Percentiles rank a stretch among this genome's conserved stretches.
Evolutionary conservation across 306 rosid species (phyloP).

Genomic region (Quercus mongolica): DNA sequence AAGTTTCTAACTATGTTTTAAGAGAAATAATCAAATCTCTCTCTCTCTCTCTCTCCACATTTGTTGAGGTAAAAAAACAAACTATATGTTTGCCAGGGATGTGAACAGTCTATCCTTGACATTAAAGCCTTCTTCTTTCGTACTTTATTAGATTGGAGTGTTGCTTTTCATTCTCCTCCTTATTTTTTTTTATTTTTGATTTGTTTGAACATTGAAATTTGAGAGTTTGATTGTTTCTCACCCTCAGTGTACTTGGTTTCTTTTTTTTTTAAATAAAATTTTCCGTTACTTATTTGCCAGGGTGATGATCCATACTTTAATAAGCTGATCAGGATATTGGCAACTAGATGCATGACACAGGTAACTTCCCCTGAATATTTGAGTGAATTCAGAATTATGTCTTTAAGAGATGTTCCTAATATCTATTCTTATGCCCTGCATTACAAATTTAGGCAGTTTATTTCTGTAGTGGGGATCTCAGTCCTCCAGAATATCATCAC

Average conservation of each 20-base stretch:
- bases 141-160: too few relatives aligned
- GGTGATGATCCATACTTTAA: constrained; percentile 96
- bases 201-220: too few relatives aligned
- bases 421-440: neutral
- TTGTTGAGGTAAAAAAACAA: neutral
- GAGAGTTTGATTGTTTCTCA: too few relatives aligned
- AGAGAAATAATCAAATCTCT: neutral
- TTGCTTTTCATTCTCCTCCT: too few relatives aligned
- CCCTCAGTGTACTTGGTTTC: too few relatives aligned
- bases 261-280: too few relatives aligned
- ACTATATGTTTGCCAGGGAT: too few relatives aligned
- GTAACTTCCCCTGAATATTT: constrained; percentile 40
- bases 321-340: constrained; percentile 84
- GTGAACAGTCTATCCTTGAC: too few relatives aligned
- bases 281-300: constrained; percentile 30
- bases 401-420: constrained; percentile 10
- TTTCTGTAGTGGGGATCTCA: constrained; percentile 95
- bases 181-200: too few relatives aligned
- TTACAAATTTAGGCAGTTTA: constrained; percentile 71
- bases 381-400: constrained; percentile 8
- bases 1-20: neutral
- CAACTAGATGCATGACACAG: constrained; percentile 99
- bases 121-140: too few relatives aligned
- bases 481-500: constrained; percentile 89
- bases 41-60: neutral